Evolutionary conservation across 2,329 filamentous ascomycete genomes (phyloP).

Genomic region (Neodidymelliopsis sp.): DNA sequence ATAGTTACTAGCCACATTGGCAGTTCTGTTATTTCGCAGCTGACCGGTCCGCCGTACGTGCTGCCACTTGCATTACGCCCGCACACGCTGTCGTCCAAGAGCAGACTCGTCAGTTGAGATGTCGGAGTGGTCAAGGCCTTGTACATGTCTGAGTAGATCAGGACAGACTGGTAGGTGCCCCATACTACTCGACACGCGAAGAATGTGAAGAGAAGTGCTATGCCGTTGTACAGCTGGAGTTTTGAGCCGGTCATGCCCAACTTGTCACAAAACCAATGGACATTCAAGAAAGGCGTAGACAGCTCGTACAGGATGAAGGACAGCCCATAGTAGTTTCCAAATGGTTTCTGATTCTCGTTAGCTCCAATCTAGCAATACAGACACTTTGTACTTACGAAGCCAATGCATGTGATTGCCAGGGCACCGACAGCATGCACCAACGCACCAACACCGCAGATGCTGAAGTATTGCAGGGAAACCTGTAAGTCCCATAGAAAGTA

Average conservation of each 20-base stretch:
- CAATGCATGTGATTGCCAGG: constrained; percentile 75
- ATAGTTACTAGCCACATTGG: constrained; percentile 73
- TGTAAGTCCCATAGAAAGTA: constrained; percentile 86
- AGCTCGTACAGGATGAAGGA: constrained; percentile 88
- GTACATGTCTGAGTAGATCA: constrained; percentile 73
- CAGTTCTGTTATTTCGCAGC: constrained; percentile 50
- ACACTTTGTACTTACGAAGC: constrained; percentile 68
- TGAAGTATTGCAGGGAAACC: constrained; percentile 70
- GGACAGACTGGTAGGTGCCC: constrained; percentile 73
- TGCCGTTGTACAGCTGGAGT: constrained; percentile 78
- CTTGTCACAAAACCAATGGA: constrained; percentile 93
- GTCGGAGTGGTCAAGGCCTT: constrained; percentile 45
- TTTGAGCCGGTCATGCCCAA: constrained; percentile 77
- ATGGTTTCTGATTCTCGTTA: constrained; percentile 68
- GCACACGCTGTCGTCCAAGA: constrained; percentile 52
- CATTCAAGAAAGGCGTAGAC: constrained; percentile 82
- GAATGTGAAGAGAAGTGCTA: constrained; percentile 74
- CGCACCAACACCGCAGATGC: constrained; percentile 76
- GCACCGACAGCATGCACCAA: constrained; percentile 79
- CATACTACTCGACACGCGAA: constrained; percentile 79
- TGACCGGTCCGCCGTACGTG: constrained; percentile 21
- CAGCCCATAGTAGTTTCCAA: constrained; percentile 81
- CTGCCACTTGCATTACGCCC: constrained; percentile 53
- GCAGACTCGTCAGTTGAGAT: constrained; percentile 20
- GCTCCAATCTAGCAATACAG: neutral